Base-by-base conservation (phyloP, 108 stramenopile genomes). In the Discostella pseudostelligera region DNA sequence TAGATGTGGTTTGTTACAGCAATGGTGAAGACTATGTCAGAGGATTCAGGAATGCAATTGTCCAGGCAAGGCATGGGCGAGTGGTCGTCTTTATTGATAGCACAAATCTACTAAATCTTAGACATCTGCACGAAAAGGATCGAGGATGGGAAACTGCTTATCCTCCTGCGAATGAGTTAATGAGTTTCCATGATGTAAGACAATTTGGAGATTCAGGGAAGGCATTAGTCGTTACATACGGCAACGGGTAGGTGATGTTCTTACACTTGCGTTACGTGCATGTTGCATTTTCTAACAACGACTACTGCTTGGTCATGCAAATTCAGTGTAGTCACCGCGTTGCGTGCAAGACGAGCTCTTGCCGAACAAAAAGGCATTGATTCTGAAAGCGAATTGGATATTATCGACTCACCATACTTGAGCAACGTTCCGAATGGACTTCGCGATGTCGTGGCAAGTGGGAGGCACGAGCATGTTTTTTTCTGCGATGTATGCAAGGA, bases 401-500 rank as follows among this genome's bases (percentile, higher is more conserved):
- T 94, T 11, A 78, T 92, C 39, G 94, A 95, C 62, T 86, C 83
- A 44, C 90, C 88, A 0, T 89, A 74, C 54, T 75, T 95, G 28
- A 88, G 85, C 50, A 67, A 65, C 8, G 61, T 82, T 24, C 85
- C 89, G 0, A 72, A 74, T 20, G 90, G 83, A 3, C 80, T 95
- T 32, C 62, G 60, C 42, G 51, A 78, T 46, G 43, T 55, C 47
- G 16, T 87, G 19, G 24, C 56, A 4, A 48, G 14, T 44, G 24
- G 55, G 12, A 17, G 59, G 20, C 88, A 94, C 56, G 59, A 76
- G 2, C 20, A 51, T 21, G 81, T 92, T 35, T 61, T 95, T 35
- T 95, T 95, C 76, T 89, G 90, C 39, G 94, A 95, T 71, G 74
- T 92, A 24, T 92, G 90, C 72, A 95, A 95, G 69, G 80, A 87